Base-by-base conservation (phyloP, 345 rosid genomes). In the Rubroshorea leprosula region DNA sequence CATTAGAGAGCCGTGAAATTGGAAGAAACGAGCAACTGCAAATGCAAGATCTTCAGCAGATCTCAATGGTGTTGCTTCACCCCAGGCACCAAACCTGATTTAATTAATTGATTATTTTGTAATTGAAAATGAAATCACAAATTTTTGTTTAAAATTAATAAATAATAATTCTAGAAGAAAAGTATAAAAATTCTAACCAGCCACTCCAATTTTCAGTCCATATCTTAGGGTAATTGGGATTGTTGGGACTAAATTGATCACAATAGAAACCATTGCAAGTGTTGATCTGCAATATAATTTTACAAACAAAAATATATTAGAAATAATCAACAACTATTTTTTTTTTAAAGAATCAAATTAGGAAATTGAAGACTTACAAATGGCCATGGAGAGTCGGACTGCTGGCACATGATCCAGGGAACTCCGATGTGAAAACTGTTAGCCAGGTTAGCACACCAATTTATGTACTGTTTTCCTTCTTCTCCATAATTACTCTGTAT, bases 351-450 rank as follows among this genome's bases (percentile, higher is more conserved):
- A n/a, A n/a, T n/a, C n/a, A n/a, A n/a, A n/a, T n/a, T n/a, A n/a
- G n/a, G n/a, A n/a, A n/a, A n/a, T n/a, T n/a, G n/a, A n/a, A n/a
- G 3, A 0, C 9, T 6, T 48, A 76, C 83, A 75, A 82, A 73
- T 5, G 89, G 83, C 16, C 51, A 7, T 6, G 97, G 95, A 27
- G 93, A 93, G 22, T 81, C 64, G 0, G 48, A 54, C 49, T 90
- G 82, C 54, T 83, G 87, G 72, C 97, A 90, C 90, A 84, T 83
- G n/a, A 90, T 72, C 96, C 96, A 85, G 27, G 97, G 97, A 18
- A 90, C 81, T 5, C 87, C 94, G 8, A 82, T 76, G 50, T 81
- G 52, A 17, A 71, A 74, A 0, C 80, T 73, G 27, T 66, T 65
- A 6, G 97, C 97, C 94, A 87, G 76, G 18, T 72, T 68, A 0